Evolutionary conservation across 2,329 filamentous ascomycete genomes (phyloP).

Genomic region (Calonectria henricotiae): DNA sequence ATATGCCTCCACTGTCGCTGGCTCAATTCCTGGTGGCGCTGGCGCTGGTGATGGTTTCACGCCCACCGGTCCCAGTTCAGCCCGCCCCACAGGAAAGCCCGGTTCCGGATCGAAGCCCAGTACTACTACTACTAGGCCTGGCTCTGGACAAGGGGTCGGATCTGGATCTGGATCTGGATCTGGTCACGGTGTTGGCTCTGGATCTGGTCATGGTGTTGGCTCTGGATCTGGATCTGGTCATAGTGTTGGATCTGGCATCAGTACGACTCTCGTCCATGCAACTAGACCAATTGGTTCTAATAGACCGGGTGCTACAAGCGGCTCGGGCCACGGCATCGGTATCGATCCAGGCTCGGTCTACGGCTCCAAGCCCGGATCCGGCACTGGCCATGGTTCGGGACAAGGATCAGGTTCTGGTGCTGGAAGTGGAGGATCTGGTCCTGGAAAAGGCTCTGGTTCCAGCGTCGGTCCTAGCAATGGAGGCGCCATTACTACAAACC

Average conservation of each 20-base stretch:
- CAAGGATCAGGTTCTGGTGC: too few species aligned
- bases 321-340: not conserved
- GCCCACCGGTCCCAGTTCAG: too few species aligned
- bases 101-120: not conserved
- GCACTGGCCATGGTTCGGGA: not conserved
- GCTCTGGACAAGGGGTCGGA: not conserved
- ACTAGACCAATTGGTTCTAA: not conserved
- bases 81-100: too few species aligned
- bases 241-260: too few species aligned
- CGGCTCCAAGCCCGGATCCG: not conserved
- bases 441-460: not conserved
- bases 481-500: not conserved
- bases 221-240: not conserved
- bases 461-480: not conserved
- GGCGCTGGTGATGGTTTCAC: too few species aligned
- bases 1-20: too few species aligned
- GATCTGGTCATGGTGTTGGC: too few species aligned
- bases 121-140: too few species aligned
- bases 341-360: not conserved
- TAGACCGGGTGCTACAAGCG: not conserved
- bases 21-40: too few species aligned
- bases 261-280: too few species aligned
- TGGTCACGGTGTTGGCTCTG: too few species aligned
- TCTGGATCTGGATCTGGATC: not conserved
- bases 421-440: too few species aligned